These are phyloP conservation scores for Babesia caballi DNA, from an alignment of 169 alveolate genomes.

Conservation along the genomic window DNA sequence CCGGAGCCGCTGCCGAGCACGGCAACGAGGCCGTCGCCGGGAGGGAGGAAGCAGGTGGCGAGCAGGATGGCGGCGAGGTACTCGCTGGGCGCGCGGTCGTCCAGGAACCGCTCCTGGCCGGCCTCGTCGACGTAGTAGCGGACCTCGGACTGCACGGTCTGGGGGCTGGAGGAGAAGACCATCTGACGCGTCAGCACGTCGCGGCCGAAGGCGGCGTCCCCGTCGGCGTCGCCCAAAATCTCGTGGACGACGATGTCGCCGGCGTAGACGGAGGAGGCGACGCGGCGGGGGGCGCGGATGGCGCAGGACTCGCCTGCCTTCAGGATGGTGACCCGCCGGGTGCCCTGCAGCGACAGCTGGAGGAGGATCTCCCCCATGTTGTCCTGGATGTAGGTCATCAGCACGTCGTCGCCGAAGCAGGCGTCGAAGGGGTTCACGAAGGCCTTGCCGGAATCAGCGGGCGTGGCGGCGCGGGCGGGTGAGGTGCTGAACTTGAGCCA, in stretches of 20 bases:
- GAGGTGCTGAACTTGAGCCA: conserved; percentile 45
- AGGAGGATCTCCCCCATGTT: conserved; percentile 36
- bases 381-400: conserved; percentile 38
- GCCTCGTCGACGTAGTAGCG: conserved; percentile 8
- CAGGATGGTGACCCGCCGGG: conserved; percentile 24
- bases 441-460: neutral
- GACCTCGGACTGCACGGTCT: conserved; percentile 71
- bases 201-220: neutral
- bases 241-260: conserved; percentile 50
- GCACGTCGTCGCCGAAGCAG: conserved; percentile 26
- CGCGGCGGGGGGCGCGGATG: conserved; percentile 29
- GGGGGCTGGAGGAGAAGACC: conserved; percentile 75
- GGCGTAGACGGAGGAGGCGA: conserved; percentile 27
- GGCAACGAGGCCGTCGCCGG: conserved; percentile 7
- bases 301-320: conserved; percentile 57
- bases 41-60: conserved; percentile 35
- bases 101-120: conserved; percentile 4
- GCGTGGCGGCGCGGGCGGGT: neutral
- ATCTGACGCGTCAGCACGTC: conserved; percentile 68
- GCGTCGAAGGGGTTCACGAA: conserved; percentile 55
- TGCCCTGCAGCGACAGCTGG: conserved; percentile 23
- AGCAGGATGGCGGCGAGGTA: conserved; percentile 42
- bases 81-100: conserved; percentile 15
- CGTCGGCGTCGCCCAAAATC: neutral
- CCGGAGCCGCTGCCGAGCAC: conserved; percentile 52